Evolutionary conservation across 495 filamentous ascomycete species (phyloP).

Genomic region (Cudoniella acicularis): DNA sequence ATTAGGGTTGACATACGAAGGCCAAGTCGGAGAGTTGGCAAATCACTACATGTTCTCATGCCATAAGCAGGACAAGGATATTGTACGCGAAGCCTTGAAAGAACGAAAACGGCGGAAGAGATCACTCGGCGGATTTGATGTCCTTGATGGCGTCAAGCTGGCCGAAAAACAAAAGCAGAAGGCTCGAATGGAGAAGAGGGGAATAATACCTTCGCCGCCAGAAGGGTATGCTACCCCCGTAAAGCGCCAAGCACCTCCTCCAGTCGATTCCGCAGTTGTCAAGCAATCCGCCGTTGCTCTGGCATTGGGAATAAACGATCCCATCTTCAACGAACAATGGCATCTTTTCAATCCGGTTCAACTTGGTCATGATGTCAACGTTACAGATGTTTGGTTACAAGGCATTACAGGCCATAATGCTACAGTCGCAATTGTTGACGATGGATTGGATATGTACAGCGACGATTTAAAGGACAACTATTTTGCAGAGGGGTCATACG

Average conservation of each 20-base stretch:
- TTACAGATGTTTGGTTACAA: constrained; percentile 84
- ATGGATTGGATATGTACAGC: constrained; percentile 96
- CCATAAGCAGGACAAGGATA: constrained; percentile 50
- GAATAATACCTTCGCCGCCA: constrained; percentile 45
- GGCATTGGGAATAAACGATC: constrained; percentile 72
- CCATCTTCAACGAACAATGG: constrained; percentile 93
- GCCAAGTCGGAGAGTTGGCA: constrained; percentile 71
- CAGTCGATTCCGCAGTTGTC: constrained; percentile 40
- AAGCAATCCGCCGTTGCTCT: constrained; percentile 58
- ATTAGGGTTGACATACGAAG: constrained; percentile 79
- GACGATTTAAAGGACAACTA: constrained; percentile 89
- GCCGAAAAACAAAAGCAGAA: constrained; percentile 78
- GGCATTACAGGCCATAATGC: constrained; percentile 90
- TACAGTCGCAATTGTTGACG: constrained; percentile 90
- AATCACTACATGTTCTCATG: constrained; percentile 85
- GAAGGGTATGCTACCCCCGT: constrained; percentile 22
- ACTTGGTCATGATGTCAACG: constrained; percentile 87
- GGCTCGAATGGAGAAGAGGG: constrained; percentile 72
- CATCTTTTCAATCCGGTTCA: constrained; percentile 84
- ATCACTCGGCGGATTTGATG: constrained; percentile 44
- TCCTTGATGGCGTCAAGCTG: constrained; percentile 71
- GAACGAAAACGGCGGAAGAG: constrained; percentile 57
- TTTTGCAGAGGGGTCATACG: constrained; percentile 86
- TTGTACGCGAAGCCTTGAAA: constrained; percentile 36
- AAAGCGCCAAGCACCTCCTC: constrained; percentile 32